Percentiles rank a stretch among this genome's conserved stretches.
phyloP scores from a whole-genome alignment of 1,284 basidiomycete species.

The Malassezia slooffiae region DNA sequence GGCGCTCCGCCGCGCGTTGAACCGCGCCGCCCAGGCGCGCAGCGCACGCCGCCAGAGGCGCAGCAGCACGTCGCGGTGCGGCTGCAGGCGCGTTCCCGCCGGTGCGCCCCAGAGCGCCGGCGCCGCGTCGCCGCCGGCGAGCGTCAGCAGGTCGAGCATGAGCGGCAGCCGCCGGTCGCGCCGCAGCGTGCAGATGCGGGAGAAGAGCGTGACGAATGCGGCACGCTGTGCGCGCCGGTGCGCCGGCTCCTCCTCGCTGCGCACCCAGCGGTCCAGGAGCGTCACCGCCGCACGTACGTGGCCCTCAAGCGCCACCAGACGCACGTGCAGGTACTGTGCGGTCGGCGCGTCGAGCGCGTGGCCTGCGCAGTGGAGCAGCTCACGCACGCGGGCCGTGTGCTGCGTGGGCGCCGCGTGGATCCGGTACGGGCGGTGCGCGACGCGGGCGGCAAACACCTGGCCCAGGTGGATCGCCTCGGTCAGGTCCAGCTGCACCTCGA shows the following conservation, averaged over 20 bases:
- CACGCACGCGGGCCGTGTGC: too few relatives aligned
- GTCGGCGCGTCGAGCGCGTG: too few relatives aligned
- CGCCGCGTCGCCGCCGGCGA: not conserved
- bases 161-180: not conserved
- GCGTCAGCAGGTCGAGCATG: conserved; percentile 1
- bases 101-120: conserved; percentile 1
- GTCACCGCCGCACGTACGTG: not conserved
- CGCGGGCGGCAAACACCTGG: too few relatives aligned
- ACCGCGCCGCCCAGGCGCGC: conserved; percentile 1
- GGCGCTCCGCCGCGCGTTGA: not conserved
- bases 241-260: too few relatives aligned
- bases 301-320: too few relatives aligned
- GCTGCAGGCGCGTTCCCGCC: too few relatives aligned
- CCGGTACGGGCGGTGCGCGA: too few relatives aligned
- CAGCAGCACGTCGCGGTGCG: too few relatives aligned
- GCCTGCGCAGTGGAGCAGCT: too few relatives aligned
- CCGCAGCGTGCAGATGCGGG: not conserved
- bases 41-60: conserved; percentile 10
- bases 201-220: conserved; percentile 6
- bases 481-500: conserved; percentile 5
- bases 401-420: too few relatives aligned
- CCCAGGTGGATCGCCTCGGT: not conserved
- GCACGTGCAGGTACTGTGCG: too few relatives aligned
- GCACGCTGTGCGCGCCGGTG: too few relatives aligned
- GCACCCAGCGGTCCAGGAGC: conserved; percentile 1